Conservation (phyloP, 495 filamentous ascomycete species). For the Extremus antarcticus region DNA sequence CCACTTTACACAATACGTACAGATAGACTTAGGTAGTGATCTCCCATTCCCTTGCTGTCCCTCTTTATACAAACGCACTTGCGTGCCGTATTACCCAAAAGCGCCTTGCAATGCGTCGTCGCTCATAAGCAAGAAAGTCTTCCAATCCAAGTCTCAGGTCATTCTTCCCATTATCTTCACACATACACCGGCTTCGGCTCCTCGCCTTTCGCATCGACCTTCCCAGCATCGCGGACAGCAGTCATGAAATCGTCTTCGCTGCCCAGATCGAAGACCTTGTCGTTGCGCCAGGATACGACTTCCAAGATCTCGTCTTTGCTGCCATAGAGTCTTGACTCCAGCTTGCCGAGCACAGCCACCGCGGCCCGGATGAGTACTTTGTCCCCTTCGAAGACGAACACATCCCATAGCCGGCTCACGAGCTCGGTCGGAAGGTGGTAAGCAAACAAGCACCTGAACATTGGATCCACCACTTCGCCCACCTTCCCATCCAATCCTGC, state of each 20-base stretch:
- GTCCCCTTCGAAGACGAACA: conserved; percentile 91
- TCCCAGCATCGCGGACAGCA: conserved; percentile 58
- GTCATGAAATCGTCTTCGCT: conserved; percentile 61
- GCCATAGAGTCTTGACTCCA: conserved; percentile 55
- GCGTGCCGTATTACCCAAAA: neutral
- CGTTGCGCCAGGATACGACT: conserved; percentile 40
- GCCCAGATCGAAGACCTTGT: conserved; percentile 34
- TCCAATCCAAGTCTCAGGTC: neutral
- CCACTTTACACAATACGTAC: neutral
- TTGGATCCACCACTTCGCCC: conserved; percentile 44
- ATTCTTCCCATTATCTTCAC: neutral
- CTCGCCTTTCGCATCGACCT: conserved; percentile 30
- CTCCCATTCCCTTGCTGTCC: neutral
- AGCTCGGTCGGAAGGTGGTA: conserved; percentile 57
- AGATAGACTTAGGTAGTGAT: neutral
- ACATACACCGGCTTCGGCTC: conserved; percentile 1
- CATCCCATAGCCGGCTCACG: conserved; percentile 76
- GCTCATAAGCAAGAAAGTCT: neutral
- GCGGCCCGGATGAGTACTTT: conserved; percentile 65
- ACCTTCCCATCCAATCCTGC: conserved; percentile 35
- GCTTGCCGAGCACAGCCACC: conserved; percentile 54
- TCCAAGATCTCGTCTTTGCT: conserved; percentile 41
- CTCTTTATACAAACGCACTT: neutral
- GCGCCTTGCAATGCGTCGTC: neutral
- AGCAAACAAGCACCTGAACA: conserved; percentile 49